Base-by-base conservation (phyloP, 306 rosid genomes). In the Acacia confusa region DNA sequence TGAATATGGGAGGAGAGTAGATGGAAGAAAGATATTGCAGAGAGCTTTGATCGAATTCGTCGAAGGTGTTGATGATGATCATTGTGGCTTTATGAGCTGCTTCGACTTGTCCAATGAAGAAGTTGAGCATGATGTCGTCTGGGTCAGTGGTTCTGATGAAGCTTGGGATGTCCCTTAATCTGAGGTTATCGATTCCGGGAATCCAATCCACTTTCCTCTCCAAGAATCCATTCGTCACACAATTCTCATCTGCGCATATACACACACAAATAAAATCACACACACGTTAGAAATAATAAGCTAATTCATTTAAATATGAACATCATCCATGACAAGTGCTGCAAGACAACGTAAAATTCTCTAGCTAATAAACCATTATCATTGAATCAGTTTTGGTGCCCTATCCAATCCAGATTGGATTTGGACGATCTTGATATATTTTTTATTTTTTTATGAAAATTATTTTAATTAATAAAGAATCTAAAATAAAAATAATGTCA, bases 1-100 rank as follows among this genome's bases (percentile, higher is more conserved):
- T 32, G 32, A 20, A 74, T 17, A 74, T 71, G 13, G 75, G 77
- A 28, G 78, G 12, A 19, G 47, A 14, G 8, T 19, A 17, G 20
- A 32, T 20, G 19, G 78, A 52, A 12, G 66, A 52, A 43, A 74
- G 66, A 53, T 55, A 22, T 5, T 73, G 9, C n/a, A 79, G 30
- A 1, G 67, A 65, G 11, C 30, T 45, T 7, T 17, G 9, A 5
- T 84, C 87, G 9, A 84, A n/a, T 11, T 34, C 81, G 0, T 84
- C 86, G 25, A 83, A 83, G 14, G 86, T 83, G 70, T 83, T 83
- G 2, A 78, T 10, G 36, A 83, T 15, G 15, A 83, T 78, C 25
- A 67, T 78, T 0, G 50, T 0, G 6, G 79, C 70, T 48, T 63
- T 20, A 2, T 44, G 36, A 9, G 44, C 24, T 27, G 13, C 19